These are phyloP conservation scores for Populus hybrid DNA, from an alignment of 441 rosid genomes.

Conservation along the genomic window DNA sequence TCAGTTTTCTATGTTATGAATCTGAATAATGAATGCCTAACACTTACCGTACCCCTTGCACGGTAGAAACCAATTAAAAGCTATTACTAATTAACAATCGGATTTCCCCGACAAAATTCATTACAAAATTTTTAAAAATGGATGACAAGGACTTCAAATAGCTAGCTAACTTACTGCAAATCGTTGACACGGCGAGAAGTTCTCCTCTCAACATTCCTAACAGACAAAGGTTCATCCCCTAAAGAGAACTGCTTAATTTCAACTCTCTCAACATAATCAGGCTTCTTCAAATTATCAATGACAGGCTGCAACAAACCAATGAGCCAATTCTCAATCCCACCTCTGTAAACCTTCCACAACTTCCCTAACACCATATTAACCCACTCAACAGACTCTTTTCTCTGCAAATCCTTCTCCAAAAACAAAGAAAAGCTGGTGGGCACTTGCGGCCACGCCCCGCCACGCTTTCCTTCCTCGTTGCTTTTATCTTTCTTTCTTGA, in stretches of 20 bases:
- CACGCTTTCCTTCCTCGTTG: conserved; percentile 21
- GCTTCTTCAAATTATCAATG: conserved; percentile 85
- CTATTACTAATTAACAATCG: neutral
- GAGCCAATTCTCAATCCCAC: conserved; percentile 86
- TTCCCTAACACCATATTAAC: conserved; percentile 97
- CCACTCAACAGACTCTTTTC: conserved; percentile 99
- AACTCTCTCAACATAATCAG: conserved; percentile 88
- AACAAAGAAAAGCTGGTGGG: conserved; percentile 78
- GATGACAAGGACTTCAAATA: neutral
- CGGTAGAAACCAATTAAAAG: too few relatives aligned
- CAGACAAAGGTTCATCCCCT: conserved; percentile 94
- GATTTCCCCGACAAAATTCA: neutral
- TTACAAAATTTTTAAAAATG: neutral
- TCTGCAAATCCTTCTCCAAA: conserved; percentile 86
- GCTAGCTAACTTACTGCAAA: conserved; percentile 70
- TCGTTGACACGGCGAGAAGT: conserved; percentile 90
- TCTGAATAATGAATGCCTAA: neutral
- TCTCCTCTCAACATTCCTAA: conserved; percentile 88
- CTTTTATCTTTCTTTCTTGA: conserved; percentile 48
- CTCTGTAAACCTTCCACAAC: conserved; percentile 92
- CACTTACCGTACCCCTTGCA: neutral
- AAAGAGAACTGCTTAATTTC: conserved; percentile 90
- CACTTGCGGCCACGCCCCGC: conserved; percentile 72
- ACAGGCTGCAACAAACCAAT: conserved; percentile 92
- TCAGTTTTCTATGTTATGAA: neutral